Evolutionary conservation across 768 basidiomycete species (phyloP), one percentile per base, ranked within the genome.

Genomic region (Suillus luteus): DNA sequence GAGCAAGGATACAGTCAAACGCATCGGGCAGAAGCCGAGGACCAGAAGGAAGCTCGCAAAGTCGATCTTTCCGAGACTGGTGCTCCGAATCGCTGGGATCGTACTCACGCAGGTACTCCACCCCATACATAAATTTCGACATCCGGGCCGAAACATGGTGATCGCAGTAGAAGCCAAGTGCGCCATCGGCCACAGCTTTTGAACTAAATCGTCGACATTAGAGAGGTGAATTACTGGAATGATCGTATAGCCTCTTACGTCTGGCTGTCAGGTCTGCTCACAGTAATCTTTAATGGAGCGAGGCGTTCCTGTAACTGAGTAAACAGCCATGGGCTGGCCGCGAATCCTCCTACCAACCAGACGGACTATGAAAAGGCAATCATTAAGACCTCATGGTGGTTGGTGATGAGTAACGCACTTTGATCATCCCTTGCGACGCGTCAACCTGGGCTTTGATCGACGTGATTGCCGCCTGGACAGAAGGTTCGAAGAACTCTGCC

Each of bases 181-280:
- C 90, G 31, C 92, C 91, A 66, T 93, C 90, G 37, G 92, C 90
- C 8, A 92, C 91, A 4, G 92, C 91, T 74, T 93, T 93, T 19
- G 92, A 92, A 15, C 91, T 92, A 67, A n/a, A 68, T 62, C 12
- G 22, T 59, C 62, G 60, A 17, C 11, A 60, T 65, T 31, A 68
- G 58, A 43, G 46, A 33, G 55, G 63, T 49, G 61, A 51, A 44
- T 43, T 33, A 65, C 43, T 35, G 44, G 9, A 43, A 55, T 44
- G 64, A 59, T 61, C 61, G 54, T 63, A 24, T 27, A 52, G 41
- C 22, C 33, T 73, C 83, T 65, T 75, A 91, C 87, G 91, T 93
- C 73, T 92, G 90, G 59, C 86, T 88, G 70, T 93, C 91, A 14
- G 90, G 91, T 61, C 91, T 77, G 73, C 86, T 91, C 64, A 93